A percentile compares a stretch with the other conserved stretches of the same genome.
phyloP scores from a whole-genome alignment of 2,329 filamentous ascomycete species.

The Aspergillus pseudonomiae region DNA sequence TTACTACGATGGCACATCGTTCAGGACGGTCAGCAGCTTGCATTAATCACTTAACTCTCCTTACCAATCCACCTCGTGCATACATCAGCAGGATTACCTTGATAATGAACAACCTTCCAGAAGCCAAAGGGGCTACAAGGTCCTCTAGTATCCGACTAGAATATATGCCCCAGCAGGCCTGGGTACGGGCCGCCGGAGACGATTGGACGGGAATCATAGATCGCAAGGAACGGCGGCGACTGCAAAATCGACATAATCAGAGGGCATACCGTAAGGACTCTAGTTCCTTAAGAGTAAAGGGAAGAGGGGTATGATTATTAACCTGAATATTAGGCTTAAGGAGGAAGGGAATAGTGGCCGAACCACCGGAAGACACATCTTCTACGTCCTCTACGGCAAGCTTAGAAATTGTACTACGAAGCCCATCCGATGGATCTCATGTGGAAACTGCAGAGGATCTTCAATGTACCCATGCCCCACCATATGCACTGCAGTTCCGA shows the following conservation, averaged over 20 bases:
- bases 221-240: slow-evolving; percentile 24
- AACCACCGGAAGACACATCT: neutral
- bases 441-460: neutral
- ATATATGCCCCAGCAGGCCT: slow-evolving; percentile 22
- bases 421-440: neutral
- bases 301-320: neutral
- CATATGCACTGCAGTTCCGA: neutral
- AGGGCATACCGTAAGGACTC: slow-evolving; percentile 25
- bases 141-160: neutral
- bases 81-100: neutral
- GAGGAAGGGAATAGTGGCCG: neutral
- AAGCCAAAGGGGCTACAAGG: neutral
- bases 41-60: neutral
- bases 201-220: slow-evolving; percentile 32
- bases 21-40: slow-evolving; percentile 2
- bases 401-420: neutral
- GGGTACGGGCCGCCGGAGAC: slow-evolving; percentile 17
- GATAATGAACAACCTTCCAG: neutral
- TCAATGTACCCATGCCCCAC: slow-evolving; percentile 9
- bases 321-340: neutral
- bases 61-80: neutral
- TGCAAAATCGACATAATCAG: slow-evolving; percentile 35
- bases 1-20: neutral
- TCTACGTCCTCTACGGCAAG: neutral
- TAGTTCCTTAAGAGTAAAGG: neutral